These are phyloP conservation scores for Solanum clarkiae DNA, from an alignment of 257 asterid genomes.

Conservation along the genomic window DNA sequence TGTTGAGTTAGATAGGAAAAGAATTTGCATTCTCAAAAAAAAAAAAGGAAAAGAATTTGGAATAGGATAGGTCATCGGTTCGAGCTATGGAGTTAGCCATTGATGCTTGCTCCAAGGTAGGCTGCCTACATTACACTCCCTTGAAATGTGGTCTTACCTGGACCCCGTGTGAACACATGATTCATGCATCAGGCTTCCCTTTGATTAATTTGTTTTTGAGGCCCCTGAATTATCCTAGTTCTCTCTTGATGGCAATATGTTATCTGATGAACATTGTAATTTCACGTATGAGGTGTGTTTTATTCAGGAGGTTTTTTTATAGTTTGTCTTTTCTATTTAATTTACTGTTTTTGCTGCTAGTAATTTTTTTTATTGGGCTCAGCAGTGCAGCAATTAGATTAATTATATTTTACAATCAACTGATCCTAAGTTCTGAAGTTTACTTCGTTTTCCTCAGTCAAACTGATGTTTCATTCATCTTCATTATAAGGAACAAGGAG, in stretches of 20 bases:
- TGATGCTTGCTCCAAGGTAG: neutral
- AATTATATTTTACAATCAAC: neutral
- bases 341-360: neutral
- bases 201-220: neutral
- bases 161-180: neutral
- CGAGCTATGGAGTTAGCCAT: neutral
- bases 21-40: neutral
- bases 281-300: neutral
- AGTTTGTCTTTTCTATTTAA: neutral
- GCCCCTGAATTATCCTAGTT: neutral
- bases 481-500: constrained; percentile 47
- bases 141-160: neutral
- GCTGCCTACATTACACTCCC: neutral
- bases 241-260: neutral
- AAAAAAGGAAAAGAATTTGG: neutral
- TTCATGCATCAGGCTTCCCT: neutral
- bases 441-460: neutral
- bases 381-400: neutral
- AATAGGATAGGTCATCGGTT: neutral
- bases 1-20: neutral
- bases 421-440: neutral
- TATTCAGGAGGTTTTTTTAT: neutral
- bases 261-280: neutral
- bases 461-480: constrained; percentile 4
- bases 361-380: neutral